phyloP scores from a whole-genome alignment of 1,284 basidiomycete species.

The Ustilago loliicola region DNA sequence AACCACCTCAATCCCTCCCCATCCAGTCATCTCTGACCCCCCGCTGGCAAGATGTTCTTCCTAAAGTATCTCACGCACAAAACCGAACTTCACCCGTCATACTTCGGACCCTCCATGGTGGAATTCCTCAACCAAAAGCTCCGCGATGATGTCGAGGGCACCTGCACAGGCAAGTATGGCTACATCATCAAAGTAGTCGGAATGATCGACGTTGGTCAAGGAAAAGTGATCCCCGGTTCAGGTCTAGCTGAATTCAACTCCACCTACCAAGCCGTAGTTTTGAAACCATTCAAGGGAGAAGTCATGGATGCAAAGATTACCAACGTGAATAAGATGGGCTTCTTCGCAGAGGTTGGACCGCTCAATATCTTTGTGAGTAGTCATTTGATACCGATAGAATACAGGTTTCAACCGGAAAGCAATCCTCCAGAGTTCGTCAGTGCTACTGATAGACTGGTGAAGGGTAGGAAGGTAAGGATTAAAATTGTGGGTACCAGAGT shows the following conservation, averaged over 20 bases:
- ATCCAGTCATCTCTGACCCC: too few species aligned
- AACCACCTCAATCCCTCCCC: too few species aligned
- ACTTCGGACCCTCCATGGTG: slow-evolving; percentile 95
- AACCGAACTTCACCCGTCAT: slow-evolving; percentile 95
- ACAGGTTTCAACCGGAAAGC: slow-evolving; percentile 67
- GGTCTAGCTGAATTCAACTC: slow-evolving; percentile 88
- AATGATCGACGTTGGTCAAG: slow-evolving; percentile 64
- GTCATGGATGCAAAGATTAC: slow-evolving; percentile 96
- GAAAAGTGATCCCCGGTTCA: slow-evolving; percentile 87
- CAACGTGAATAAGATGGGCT: slow-evolving; percentile 99
- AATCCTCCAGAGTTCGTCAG: slow-evolving; percentile 69
- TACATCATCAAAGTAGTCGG: slow-evolving; percentile 97
- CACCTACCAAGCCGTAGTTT: slow-evolving; percentile 67
- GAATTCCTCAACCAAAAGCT: slow-evolving; percentile 93
- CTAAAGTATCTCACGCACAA: slow-evolving; percentile 91
- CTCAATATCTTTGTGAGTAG: slow-evolving; percentile 77
- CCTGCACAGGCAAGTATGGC: slow-evolving; percentile 88
- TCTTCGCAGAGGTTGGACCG: slow-evolving; percentile 96
- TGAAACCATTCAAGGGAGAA: slow-evolving; percentile 87
- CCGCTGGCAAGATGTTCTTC: slow-evolving; percentile 56
- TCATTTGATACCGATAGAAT: slow-evolving; percentile 81
- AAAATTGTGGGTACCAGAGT: slow-evolving; percentile 97
- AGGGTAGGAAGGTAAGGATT: slow-evolving; percentile 89
- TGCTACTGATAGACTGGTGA: slow-evolving; percentile 74
- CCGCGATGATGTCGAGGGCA: slow-evolving; percentile 96